Evolutionary conservation across 2,329 filamentous ascomycete genomes (phyloP).

Genomic region (Venturia pyrina): DNA sequence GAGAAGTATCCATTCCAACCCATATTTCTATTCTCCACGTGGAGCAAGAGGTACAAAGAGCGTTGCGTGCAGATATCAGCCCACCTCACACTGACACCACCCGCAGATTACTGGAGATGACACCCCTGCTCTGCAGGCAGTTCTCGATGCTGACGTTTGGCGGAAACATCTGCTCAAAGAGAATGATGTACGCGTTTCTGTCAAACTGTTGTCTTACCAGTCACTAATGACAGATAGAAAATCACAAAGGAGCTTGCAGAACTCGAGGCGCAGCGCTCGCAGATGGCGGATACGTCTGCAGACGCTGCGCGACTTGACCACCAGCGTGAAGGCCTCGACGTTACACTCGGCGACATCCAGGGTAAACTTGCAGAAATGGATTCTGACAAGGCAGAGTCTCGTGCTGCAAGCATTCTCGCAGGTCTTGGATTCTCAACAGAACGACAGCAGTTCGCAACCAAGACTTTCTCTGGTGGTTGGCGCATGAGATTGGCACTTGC

Average conservation of each 20-base stretch:
- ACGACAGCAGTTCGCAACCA: slow-evolving; percentile 84
- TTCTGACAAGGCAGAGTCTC: slow-evolving; percentile 92
- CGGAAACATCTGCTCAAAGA: slow-evolving; percentile 87
- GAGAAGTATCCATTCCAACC: slow-evolving; percentile 89
- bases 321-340: slow-evolving; percentile 82
- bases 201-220: neutral
- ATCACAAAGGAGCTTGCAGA: slow-evolving; percentile 65
- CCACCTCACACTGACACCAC: slow-evolving; percentile 14
- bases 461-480: slow-evolving; percentile 99
- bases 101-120: slow-evolving; percentile 82
- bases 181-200: slow-evolving; percentile 54
- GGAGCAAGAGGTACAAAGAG: slow-evolving; percentile 72
- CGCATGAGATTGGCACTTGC: slow-evolving; percentile 94
- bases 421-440: slow-evolving; percentile 95
- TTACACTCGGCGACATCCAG: slow-evolving; percentile 84
- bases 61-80: neutral
- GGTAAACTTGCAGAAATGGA: slow-evolving; percentile 95
- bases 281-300: slow-evolving; percentile 81
- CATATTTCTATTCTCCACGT: slow-evolving; percentile 99
- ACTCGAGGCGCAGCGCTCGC: slow-evolving; percentile 66
- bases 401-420: slow-evolving; percentile 90
- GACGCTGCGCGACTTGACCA: slow-evolving; percentile 78
- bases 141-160: slow-evolving; percentile 97
- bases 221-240: slow-evolving; percentile 41
- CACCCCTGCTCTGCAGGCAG: slow-evolving; percentile 86